Evolutionary conservation across 352 stramenopile genomes (phyloP).

Genomic region (Globisporangium iwayamae): DNA sequence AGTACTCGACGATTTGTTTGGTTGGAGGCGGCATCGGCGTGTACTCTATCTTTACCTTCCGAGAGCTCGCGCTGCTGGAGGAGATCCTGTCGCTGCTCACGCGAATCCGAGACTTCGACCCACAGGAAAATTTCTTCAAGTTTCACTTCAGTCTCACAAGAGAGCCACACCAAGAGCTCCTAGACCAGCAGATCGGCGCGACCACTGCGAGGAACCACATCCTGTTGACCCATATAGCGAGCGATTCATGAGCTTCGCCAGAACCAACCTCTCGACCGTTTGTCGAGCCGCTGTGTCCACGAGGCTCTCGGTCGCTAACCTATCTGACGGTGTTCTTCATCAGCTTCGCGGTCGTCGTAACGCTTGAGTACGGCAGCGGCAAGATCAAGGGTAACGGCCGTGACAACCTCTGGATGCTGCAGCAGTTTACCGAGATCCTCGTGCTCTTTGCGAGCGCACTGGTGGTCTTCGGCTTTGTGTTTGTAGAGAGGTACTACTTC

Average conservation of each 20-base stretch:
- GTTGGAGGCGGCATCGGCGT: constrained; percentile 26
- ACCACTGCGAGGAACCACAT: constrained; percentile 4
- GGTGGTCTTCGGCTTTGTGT: constrained; percentile 8
- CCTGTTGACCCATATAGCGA: not conserved
- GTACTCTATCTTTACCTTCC: constrained; percentile 23
- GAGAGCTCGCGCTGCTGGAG: constrained; percentile 22
- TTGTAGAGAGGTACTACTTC: constrained; percentile 4
- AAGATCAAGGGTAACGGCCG: constrained; percentile 12
- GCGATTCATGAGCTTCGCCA: not conserved
- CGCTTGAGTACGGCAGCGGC: constrained; percentile 10
- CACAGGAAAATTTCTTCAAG: constrained; percentile 17
- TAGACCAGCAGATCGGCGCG: not conserved
- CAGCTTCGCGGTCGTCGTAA: constrained; percentile 4
- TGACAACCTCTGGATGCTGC: constrained; percentile 11
- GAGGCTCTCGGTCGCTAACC: not conserved
- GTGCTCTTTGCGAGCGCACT: constrained; percentile 8
- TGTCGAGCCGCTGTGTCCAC: constrained; percentile 3
- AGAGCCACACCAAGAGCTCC: constrained; percentile 2
- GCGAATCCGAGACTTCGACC: constrained; percentile 14
- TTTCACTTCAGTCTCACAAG: constrained; percentile 26
- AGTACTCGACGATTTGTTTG: constrained; percentile 21
- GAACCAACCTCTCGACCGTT: not conserved
- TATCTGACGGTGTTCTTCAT: constrained; percentile 8
- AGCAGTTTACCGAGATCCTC: constrained; percentile 12
- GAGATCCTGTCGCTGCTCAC: constrained; percentile 20